phyloP scores from a whole-genome alignment of 139 green algal species.

The Diplosphaera chodatii region DNA sequence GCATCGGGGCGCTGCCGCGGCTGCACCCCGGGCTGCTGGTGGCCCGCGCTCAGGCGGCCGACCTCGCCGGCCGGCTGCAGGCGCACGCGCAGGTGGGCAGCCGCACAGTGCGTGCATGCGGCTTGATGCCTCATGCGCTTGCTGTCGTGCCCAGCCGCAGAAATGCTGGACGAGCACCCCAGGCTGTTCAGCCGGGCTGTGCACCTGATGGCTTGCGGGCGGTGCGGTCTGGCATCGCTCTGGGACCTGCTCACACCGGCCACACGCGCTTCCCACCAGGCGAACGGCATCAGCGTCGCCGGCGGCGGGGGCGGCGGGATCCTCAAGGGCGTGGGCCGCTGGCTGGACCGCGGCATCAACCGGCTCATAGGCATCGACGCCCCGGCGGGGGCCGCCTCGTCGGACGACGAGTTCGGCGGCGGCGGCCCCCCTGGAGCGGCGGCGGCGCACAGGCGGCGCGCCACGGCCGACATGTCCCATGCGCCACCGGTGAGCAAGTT shows the following conservation, averaged over 20 bases:
- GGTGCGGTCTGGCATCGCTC: too few relatives aligned
- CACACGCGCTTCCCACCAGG: too few relatives aligned
- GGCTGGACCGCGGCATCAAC: conserved; percentile 46
- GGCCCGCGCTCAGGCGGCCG: conserved; percentile 7
- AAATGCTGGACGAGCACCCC: too few relatives aligned
- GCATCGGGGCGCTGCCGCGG: conserved; percentile 17
- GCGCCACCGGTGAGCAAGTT: background rate
- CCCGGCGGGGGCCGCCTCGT: background rate
- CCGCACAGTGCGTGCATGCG: too few relatives aligned
- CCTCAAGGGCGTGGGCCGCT: conserved; percentile 38
- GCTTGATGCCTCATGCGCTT: too few relatives aligned
- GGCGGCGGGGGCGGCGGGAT: conserved; percentile 12
- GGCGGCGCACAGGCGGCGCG: background rate
- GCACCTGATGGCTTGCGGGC: too few relatives aligned
- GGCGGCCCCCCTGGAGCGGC: too few relatives aligned
- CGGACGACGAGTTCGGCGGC: background rate
- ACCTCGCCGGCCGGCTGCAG: conserved; percentile 31
- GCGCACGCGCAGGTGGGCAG: conserved; percentile 28
- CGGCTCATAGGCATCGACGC: conserved; percentile 36
- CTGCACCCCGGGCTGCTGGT: conserved; percentile 33
- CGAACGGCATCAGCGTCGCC: conserved; percentile 29
- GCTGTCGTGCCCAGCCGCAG: too few relatives aligned
- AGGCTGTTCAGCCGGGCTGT: too few relatives aligned
- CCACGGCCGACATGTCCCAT: background rate
- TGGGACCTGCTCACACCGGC: too few relatives aligned